phyloP scores from a whole-genome alignment of 2,329 filamentous ascomycete genomes.

The Ambrosiella beaveri region DNA sequence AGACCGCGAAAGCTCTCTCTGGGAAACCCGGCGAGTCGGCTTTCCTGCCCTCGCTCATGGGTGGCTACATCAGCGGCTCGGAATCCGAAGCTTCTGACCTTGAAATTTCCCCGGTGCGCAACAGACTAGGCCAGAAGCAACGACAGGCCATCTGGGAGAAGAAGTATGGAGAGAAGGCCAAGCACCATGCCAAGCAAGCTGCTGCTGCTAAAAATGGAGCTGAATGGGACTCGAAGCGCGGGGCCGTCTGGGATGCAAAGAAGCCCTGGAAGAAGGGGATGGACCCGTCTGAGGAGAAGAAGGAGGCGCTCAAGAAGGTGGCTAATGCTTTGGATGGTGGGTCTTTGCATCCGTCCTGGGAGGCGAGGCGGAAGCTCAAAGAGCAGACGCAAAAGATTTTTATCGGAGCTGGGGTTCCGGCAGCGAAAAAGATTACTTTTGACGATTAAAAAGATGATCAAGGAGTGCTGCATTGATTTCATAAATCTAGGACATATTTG shows the following conservation, averaged over 20 bases:
- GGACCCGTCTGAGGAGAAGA: constrained; percentile 18
- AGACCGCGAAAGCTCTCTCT: constrained; percentile 12
- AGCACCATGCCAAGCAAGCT: constrained; percentile 33
- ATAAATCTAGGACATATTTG: background rate
- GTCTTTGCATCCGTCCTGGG: constrained; percentile 46
- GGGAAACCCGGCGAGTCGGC: constrained; percentile 27
- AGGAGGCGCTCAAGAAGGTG: constrained; percentile 18
- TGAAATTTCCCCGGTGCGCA: constrained; percentile 43
- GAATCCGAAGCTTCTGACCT: constrained; percentile 48
- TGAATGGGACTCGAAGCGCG: constrained; percentile 42
- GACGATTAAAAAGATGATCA: constrained; percentile 21
- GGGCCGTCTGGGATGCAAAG: constrained; percentile 28
- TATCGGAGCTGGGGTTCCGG: constrained; percentile 30
- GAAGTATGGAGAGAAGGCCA: constrained; percentile 57
- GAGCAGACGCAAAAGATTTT: constrained; percentile 37
- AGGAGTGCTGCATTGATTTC: no score
- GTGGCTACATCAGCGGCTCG: constrained; percentile 62
- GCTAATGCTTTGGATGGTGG: constrained; percentile 31
- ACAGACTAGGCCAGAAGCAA: constrained; percentile 59
- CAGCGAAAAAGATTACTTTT: constrained; percentile 34
- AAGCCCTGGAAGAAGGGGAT: constrained; percentile 38
- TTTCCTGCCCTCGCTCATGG: constrained; percentile 62
- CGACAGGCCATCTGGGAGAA: constrained; percentile 65
- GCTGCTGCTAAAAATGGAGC: constrained; percentile 22
- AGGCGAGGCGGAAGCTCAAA: constrained; percentile 38